Base-by-base conservation (phyloP, 495 filamentous ascomycete species). In the Cercophora scortea region DNA sequence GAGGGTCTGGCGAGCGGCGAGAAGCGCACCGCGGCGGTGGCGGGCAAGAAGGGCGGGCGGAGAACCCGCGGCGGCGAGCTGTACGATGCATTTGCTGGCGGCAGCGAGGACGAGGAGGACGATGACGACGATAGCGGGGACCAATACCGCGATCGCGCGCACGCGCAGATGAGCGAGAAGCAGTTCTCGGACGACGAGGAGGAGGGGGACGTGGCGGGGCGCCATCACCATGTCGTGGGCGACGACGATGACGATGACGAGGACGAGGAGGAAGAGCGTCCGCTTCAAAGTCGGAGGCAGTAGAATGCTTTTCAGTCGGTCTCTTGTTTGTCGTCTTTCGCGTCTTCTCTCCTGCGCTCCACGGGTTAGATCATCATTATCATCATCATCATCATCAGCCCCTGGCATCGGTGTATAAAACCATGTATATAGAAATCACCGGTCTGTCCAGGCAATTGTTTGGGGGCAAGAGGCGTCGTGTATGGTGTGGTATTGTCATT, bases 81-180 rank as follows among this genome's bases (percentile, higher is more conserved):
- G 38, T 98, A 98, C 69, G 88, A 96, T 76, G 89, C 93, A 35
- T 96, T 96, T 79, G 88, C 90, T 8, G 83, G 87, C 58, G 78
- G 79, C 41, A 76, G 78, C 50, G 75, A 81, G 52, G 90, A 94
- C 51, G 88, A 62, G 4, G 61, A 63, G 35, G 60, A 57, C 6
- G 56, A 56, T 9, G 58, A 55, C 19, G 51, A 58, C 35, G 54
- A 58, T 16, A 45, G 13, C 11, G 42, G 32, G 0, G 47, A 16
- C 7, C 41, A 38, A 8, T 53, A 45, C 38, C 51, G 40, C 8
- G 56, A 35, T 35, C 54, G 33, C 10, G 40, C 47, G 16, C 59
- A 65, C 40, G 43, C 45, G 38, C 32, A 53, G 40, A 18, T 56
- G 25, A 56, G 43, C 16, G 60, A 64, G 52, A 66, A 61, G 52